phyloP scores from a whole-genome alignment of 768 basidiomycete genomes.

The Amanita pseudoporphyria region DNA sequence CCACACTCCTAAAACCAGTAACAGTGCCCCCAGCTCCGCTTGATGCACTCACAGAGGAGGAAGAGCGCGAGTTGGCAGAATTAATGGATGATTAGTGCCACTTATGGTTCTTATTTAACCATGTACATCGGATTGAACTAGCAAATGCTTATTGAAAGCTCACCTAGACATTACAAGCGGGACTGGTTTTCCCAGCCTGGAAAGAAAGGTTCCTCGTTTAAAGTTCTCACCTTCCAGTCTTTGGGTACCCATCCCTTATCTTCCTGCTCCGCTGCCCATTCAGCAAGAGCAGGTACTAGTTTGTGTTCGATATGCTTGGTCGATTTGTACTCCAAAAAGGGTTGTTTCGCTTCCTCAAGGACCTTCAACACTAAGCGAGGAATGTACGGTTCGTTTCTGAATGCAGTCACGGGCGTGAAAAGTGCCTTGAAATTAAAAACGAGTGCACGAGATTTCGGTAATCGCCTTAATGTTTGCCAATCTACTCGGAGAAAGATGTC shows the following conservation, averaged over 20 bases:
- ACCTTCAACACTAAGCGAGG: slow-evolving; percentile 36
- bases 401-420: slow-evolving; percentile 37
- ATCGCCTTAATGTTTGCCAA: slow-evolving; percentile 44
- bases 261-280: slow-evolving; percentile 41
- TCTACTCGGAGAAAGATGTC: slow-evolving; percentile 35
- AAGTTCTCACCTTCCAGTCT: slow-evolving; percentile 39
- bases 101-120: too few species aligned
- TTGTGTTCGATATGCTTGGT: slow-evolving; percentile 32
- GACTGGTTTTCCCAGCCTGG: slow-evolving; percentile 30
- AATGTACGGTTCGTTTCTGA: slow-evolving; percentile 37
- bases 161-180: background rate
- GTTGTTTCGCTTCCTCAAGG: slow-evolving; percentile 27
- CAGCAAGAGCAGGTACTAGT: slow-evolving; percentile 33
- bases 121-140: background rate
- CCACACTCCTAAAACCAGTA: slow-evolving; percentile 2
- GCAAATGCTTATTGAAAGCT: background rate
- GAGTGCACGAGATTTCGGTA: slow-evolving; percentile 37
- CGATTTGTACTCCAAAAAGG: slow-evolving; percentile 35
- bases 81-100: slow-evolving; percentile 31
- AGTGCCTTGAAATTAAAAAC: slow-evolving; percentile 46
- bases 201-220: slow-evolving; percentile 43
- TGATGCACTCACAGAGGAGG: slow-evolving; percentile 66
- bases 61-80: slow-evolving; percentile 83
- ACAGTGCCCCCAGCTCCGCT: slow-evolving; percentile 13
- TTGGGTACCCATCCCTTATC: slow-evolving; percentile 33